phyloP scores from a whole-genome alignment of 1,284 basidiomycete genomes.

The Tremellales sp. region DNA sequence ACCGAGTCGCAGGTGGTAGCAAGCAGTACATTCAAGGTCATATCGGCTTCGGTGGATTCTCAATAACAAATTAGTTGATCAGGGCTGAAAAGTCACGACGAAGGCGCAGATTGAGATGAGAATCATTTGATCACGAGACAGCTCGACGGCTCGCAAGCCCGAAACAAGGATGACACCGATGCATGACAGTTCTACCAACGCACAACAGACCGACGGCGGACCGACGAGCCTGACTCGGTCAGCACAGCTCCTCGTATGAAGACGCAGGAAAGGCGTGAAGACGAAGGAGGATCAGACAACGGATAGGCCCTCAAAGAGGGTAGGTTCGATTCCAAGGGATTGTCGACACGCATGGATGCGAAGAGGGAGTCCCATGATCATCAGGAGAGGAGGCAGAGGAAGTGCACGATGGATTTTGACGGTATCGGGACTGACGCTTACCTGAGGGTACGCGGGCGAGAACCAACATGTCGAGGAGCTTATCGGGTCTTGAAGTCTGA shows the following conservation, averaged over 20 bases:
- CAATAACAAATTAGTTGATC: no score
- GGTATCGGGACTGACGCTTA: constrained; percentile 1
- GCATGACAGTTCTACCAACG: not conserved
- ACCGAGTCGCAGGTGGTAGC: no score
- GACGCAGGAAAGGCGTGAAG: not conserved
- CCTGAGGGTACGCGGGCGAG: constrained; percentile 1
- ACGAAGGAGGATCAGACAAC: constrained; percentile 39
- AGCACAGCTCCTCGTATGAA: not conserved
- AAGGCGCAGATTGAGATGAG: no score
- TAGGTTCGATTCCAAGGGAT: constrained; percentile 51
- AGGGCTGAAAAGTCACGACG: no score
- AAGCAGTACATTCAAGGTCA: no score
- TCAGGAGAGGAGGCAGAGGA: constrained; percentile 20
- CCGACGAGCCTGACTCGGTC: not conserved
- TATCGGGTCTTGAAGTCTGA: constrained; percentile 50
- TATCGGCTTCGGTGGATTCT: no score
- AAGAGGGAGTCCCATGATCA: constrained; percentile 51
- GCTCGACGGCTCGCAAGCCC: no score
- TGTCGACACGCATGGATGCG: constrained; percentile 47
- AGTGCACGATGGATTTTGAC: not conserved
- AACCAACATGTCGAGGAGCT: constrained; percentile 19
- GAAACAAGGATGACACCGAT: not conserved
- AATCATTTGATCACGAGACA: no score
- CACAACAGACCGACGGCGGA: not conserved
- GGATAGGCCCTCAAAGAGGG: constrained; percentile 45